Percentiles rank a stretch among this genome's conserved stretches.
phyloP scores from a whole-genome alignment of 2,329 filamentous ascomycete genomes.

The Aspergillus pseudotamarii region DNA sequence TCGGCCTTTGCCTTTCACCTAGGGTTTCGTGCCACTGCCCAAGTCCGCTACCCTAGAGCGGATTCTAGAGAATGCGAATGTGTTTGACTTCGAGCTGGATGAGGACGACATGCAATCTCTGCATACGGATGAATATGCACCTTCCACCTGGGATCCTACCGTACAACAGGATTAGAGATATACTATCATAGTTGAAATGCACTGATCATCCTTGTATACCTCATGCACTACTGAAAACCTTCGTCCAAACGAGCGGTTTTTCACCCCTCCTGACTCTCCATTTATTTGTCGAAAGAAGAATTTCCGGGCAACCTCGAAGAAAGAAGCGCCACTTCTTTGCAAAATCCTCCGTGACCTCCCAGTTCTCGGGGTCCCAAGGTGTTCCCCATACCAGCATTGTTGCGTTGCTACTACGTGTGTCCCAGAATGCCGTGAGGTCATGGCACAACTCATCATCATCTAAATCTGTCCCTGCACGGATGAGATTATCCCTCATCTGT shows the following conservation, averaged over 20 bases:
- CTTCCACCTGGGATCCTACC: background rate
- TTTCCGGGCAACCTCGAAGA: background rate
- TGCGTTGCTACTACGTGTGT: conserved; percentile 19
- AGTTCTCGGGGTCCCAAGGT: conserved; percentile 36
- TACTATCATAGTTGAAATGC: background rate
- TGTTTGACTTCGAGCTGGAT: background rate
- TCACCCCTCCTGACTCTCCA: background rate
- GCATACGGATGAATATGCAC: background rate
- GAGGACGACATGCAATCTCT: background rate
- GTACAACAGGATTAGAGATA: background rate
- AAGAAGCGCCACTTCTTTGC: conserved; percentile 34
- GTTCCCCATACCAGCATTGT: conserved; percentile 42
- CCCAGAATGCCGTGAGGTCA: conserved; percentile 35
- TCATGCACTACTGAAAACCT: background rate
- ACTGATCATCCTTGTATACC: background rate
- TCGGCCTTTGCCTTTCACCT: background rate
- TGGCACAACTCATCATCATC: conserved; percentile 44
- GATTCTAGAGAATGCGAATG: background rate
- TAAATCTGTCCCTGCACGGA: conserved; percentile 28
- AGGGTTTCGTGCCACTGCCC: background rate
- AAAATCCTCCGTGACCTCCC: conserved; percentile 45
- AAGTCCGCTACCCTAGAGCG: background rate
- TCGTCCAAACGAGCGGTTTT: background rate
- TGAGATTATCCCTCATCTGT: conserved; percentile 42
- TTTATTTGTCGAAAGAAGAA: background rate